Evolutionary conservation across 148 eudicot species (phyloP).

Genomic region (Simmondsia chinensis): DNA sequence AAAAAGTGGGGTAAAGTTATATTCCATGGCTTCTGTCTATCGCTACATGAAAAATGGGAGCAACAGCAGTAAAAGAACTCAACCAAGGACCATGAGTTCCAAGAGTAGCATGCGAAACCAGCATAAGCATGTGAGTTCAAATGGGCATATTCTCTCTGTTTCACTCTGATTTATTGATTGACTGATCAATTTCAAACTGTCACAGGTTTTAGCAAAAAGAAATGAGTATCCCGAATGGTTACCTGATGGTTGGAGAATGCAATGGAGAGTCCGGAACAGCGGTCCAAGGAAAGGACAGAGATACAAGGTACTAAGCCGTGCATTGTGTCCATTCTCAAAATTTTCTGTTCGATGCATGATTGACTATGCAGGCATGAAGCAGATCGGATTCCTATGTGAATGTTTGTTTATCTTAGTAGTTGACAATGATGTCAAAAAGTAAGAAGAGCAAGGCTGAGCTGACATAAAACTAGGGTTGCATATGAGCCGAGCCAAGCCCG

Average conservation of each 20-base stretch:
- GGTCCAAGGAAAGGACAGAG: constrained; percentile 18
- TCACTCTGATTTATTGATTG: background rate
- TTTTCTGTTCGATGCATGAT: too few species aligned
- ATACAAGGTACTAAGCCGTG: constrained; percentile 42
- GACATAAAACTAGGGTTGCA: too few species aligned
- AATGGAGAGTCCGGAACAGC: constrained; percentile 23
- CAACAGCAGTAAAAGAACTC: constrained; percentile 8
- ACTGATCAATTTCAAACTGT: constrained; percentile 6
- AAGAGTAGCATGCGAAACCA: constrained; percentile 15
- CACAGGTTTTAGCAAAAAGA: constrained; percentile 15
- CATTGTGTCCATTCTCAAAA: too few species aligned
- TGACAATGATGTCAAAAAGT: too few species aligned
- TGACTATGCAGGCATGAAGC: too few species aligned
- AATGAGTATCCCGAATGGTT: constrained; percentile 36
- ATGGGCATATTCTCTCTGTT: constrained; percentile 1
- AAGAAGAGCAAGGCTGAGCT: too few species aligned
- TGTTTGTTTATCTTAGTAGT: too few species aligned
- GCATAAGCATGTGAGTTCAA: constrained; percentile 33
- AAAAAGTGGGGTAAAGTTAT: constrained; percentile 34
- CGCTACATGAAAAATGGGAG: constrained; percentile 18
- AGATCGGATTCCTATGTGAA: too few species aligned
- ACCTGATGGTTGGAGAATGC: constrained; percentile 66
- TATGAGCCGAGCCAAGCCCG: too few species aligned
- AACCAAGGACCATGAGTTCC: constrained; percentile 3
- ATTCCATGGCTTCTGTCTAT: constrained; percentile 41